These are phyloP conservation scores for Penicillium janthinellum DNA, from an alignment of 2,329 filamentous ascomycete species.

Conservation along the genomic window DNA sequence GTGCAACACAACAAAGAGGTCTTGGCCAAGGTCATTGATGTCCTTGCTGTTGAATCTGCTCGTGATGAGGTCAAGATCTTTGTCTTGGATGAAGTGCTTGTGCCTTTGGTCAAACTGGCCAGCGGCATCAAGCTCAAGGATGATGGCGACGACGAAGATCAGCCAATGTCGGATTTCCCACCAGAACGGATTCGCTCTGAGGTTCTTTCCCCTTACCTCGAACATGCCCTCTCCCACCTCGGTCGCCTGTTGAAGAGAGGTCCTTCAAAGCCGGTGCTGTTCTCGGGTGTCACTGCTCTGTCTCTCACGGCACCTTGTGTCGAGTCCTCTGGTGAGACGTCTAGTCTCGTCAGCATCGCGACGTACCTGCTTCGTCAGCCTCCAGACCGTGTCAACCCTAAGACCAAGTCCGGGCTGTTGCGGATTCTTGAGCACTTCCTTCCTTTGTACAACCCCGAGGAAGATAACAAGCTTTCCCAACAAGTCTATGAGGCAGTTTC, in stretches of 20 bases:
- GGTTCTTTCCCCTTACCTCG: conserved; percentile 60
- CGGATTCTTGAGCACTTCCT: conserved; percentile 81
- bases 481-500: conserved; percentile 74
- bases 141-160: conserved; percentile 46
- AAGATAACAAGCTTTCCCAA: conserved; percentile 60
- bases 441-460: conserved; percentile 61
- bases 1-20: conserved; percentile 61
- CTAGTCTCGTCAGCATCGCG: conserved; percentile 76
- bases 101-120: conserved; percentile 66
- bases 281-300: conserved; percentile 75
- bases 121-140: conserved; percentile 51
- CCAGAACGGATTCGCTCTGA: conserved; percentile 38
- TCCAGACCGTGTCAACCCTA: conserved; percentile 77
- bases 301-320: conserved; percentile 75
- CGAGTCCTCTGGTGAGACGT: conserved; percentile 63
- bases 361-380: conserved; percentile 83
- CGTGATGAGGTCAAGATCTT: conserved; percentile 87
- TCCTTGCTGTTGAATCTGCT: conserved; percentile 69
- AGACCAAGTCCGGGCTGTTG: conserved; percentile 78
- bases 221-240: conserved; percentile 61
- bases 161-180: conserved; percentile 44
- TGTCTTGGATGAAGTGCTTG: conserved; percentile 71
- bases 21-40: conserved; percentile 71
- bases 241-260: conserved; percentile 58
- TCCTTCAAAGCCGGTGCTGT: conserved; percentile 72